Evolutionary conservation across 208 protist species (phyloP).

Genomic region (Leptomonas seymouri): DNA sequence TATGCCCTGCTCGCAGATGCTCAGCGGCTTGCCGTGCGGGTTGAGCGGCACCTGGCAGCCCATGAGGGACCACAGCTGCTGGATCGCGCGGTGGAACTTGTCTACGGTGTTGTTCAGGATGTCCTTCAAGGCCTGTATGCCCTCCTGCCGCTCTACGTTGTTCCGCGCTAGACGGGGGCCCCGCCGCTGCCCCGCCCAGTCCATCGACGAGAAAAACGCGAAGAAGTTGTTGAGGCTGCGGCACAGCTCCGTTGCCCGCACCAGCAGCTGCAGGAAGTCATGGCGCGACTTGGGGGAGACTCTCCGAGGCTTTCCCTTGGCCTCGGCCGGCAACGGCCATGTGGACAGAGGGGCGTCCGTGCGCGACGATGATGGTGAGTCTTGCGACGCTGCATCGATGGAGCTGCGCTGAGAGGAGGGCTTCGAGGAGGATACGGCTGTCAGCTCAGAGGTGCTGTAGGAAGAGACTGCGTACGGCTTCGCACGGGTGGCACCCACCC

Average conservation of each 20-base stretch:
- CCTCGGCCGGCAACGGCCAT: not conserved
- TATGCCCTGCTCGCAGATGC: conserved; percentile 27
- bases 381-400: not conserved
- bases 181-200: conserved; percentile 23
- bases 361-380: not conserved
- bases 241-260: conserved; percentile 25
- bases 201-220: conserved; percentile 30
- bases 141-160: conserved; percentile 23
- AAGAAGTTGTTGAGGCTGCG: conserved; percentile 39
- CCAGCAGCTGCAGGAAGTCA: conserved; percentile 16
- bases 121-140: conserved; percentile 15
- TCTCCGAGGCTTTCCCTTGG: not conserved
- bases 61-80: conserved; percentile 33
- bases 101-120: conserved; percentile 18
- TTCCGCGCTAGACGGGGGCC: conserved; percentile 23
- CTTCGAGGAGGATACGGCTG: not conserved
- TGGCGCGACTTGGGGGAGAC: not conserved
- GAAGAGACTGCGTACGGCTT: conserved; percentile 3
- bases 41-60: conserved; percentile 23
- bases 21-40: conserved; percentile 8
- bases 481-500: conserved; percentile 1
- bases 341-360: too few species aligned
- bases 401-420: not conserved
- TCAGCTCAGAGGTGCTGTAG: not conserved
- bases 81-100: conserved; percentile 15